These are phyloP conservation scores for Salix exigua DNA, from an alignment of 345 rosid genomes.

Conservation along the genomic window DNA sequence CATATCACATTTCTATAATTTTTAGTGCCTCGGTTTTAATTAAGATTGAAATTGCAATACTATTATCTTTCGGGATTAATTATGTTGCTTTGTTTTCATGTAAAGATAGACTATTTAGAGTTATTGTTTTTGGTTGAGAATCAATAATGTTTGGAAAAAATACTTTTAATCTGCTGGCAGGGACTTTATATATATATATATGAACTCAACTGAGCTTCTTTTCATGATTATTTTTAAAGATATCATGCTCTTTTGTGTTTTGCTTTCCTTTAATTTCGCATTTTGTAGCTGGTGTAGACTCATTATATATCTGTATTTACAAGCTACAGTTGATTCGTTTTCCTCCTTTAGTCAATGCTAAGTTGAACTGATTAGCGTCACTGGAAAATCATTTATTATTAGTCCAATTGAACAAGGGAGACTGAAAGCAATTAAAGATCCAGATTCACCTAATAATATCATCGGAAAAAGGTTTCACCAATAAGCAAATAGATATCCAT, in stretches of 20 bases:
- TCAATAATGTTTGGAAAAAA: not conserved
- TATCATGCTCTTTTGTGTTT: not conserved
- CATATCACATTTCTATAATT: not conserved
- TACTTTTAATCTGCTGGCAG: not conserved
- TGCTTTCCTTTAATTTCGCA: not conserved
- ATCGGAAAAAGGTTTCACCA: not conserved
- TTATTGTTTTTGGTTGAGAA: not conserved
- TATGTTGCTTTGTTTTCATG: not conserved
- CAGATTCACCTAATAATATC: not conserved
- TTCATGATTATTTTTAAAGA: not conserved
- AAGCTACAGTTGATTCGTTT: not conserved
- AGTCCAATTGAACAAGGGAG: not conserved
- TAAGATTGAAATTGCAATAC: not conserved
- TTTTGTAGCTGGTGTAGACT: not conserved
- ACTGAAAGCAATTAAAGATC: not conserved
- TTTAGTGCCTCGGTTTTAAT: not conserved
- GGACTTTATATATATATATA: not conserved
- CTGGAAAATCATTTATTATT: not conserved
- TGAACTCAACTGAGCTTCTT: not conserved
- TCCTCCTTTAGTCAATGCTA: not conserved
- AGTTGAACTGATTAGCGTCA: not conserved
- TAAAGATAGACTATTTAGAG: not conserved
- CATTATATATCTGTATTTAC: not conserved
- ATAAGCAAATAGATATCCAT: not conserved
- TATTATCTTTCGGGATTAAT: not conserved